A percentile compares a stretch with the other conserved stretches of the same genome.
Conservation (phyloP, 768 basidiomycete species). For the Leucocoprinus sp. region DNA sequence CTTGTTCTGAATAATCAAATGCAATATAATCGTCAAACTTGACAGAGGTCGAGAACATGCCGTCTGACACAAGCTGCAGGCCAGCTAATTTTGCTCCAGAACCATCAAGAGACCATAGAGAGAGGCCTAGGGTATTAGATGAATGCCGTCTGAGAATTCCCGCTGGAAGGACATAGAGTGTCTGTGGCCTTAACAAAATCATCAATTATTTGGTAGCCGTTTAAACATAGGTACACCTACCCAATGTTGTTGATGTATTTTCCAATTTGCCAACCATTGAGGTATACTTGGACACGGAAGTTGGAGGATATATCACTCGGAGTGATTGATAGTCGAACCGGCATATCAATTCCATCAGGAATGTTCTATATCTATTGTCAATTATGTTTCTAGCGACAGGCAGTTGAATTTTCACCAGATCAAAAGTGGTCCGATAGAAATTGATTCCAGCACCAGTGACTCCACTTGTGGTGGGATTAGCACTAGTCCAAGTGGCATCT, state of each 20-base stretch:
- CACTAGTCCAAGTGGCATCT: slow-evolving; percentile 47
- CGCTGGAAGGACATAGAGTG: slow-evolving; percentile 41
- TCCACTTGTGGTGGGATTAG: slow-evolving; percentile 47
- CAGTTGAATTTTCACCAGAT: slow-evolving; percentile 21
- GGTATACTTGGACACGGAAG: slow-evolving; percentile 40
- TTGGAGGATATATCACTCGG: slow-evolving; percentile 37
- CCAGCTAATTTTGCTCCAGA: slow-evolving; percentile 34
- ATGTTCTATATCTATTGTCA: slow-evolving; percentile 21
- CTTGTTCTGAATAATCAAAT: slow-evolving; percentile 33
- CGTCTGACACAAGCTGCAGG: slow-evolving; percentile 36
- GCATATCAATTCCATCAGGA: slow-evolving; percentile 34
- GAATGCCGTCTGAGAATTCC: slow-evolving; percentile 35
- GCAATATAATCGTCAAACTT: slow-evolving; percentile 32
- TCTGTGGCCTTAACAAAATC: slow-evolving; percentile 30
- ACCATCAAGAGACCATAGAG: slow-evolving; percentile 41
- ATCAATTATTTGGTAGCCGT: background rate
- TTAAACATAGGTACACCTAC: slow-evolving; percentile 17
- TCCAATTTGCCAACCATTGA: slow-evolving; percentile 48
- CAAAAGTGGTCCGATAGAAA: slow-evolving; percentile 72
- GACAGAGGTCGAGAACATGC: slow-evolving; percentile 33
- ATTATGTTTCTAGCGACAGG: background rate
- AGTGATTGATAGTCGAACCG: slow-evolving; percentile 36
- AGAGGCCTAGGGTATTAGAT: slow-evolving; percentile 37
- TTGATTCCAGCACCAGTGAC: slow-evolving; percentile 58
- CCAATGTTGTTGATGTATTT: slow-evolving; percentile 47